These are phyloP conservation scores for Bruguiera parviflora DNA, from an alignment of 345 rosid species.

Conservation along the genomic window DNA sequence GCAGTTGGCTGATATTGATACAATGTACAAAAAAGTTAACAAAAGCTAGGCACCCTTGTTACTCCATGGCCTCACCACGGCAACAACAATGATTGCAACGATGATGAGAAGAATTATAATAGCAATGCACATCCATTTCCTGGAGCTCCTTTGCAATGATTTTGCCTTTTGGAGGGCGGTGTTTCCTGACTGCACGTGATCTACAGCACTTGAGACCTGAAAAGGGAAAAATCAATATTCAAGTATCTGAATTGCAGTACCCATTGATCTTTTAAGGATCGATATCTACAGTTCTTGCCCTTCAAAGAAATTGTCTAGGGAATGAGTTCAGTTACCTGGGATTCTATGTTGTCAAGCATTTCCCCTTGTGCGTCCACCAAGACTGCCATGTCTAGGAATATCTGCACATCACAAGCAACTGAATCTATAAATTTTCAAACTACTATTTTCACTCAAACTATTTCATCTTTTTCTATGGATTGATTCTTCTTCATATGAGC, in stretches of 20 bases:
- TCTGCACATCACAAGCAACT: conserved; percentile 39
- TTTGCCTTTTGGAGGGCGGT: conserved; percentile 65
- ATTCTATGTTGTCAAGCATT: conserved; percentile 87
- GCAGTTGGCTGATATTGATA: conserved; percentile 19
- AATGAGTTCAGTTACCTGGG: conserved; percentile 47
- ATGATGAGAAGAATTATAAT: conserved; percentile 78
- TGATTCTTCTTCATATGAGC: no score
- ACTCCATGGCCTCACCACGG: conserved; percentile 78
- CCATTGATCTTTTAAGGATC: not conserved
- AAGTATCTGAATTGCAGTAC: not conserved
- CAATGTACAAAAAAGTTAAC: conserved; percentile 18
- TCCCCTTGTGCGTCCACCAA: conserved; percentile 93
- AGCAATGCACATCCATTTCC: conserved; percentile 95
- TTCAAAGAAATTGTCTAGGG: not conserved
- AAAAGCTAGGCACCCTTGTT: conserved; percentile 62
- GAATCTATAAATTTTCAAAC: not conserved
- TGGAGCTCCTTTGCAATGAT: conserved; percentile 63
- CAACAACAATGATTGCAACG: conserved; percentile 55
- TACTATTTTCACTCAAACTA: not conserved
- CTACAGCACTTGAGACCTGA: conserved; percentile 86
- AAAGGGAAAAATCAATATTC: not conserved
- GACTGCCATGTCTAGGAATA: conserved; percentile 93
- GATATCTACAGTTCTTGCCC: not conserved
- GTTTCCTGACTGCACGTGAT: conserved; percentile 88
- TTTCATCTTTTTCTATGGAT: not conserved